A percentile compares a stretch with the other conserved stretches of the same genome.
Evolutionary conservation across 2,329 filamentous ascomycete species (phyloP).

Genomic region (Macroventuria anomochaeta): DNA sequence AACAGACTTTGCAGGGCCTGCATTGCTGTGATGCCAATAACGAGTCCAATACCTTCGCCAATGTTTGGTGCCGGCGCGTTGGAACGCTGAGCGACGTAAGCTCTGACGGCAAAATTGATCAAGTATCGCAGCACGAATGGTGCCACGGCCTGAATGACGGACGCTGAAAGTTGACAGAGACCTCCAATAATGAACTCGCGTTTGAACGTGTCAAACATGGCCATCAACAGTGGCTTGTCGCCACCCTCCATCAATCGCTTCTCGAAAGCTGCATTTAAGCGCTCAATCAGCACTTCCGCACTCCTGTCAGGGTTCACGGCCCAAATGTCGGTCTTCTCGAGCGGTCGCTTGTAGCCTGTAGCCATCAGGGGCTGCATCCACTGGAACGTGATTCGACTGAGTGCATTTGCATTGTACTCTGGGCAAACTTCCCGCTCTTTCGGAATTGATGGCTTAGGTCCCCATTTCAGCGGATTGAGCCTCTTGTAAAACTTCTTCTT

Average conservation of each 20-base stretch:
- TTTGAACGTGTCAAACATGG: slow-evolving; percentile 85
- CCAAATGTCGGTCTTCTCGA: slow-evolving; percentile 89
- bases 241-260: slow-evolving; percentile 70
- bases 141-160: slow-evolving; percentile 76
- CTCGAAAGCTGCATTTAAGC: slow-evolving; percentile 72
- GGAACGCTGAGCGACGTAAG: slow-evolving; percentile 69
- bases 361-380: slow-evolving; percentile 91
- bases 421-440: slow-evolving; percentile 62
- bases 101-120: slow-evolving; percentile 82
- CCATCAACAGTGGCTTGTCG: slow-evolving; percentile 76
- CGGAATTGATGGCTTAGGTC: slow-evolving; percentile 62
- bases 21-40: slow-evolving; percentile 84
- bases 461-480: slow-evolving; percentile 57
- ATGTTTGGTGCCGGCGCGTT: slow-evolving; percentile 69
- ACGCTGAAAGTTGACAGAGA: slow-evolving; percentile 74
- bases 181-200: slow-evolving; percentile 86
- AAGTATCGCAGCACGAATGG: slow-evolving; percentile 87
- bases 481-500: slow-evolving; percentile 67
- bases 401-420: slow-evolving; percentile 75
- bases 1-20: slow-evolving; percentile 81
- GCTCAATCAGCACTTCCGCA: slow-evolving; percentile 71
- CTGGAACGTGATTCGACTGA: slow-evolving; percentile 80
- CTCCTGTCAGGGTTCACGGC: slow-evolving; percentile 80
- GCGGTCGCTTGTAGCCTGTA: slow-evolving; percentile 80
- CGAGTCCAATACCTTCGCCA: slow-evolving; percentile 78